Evolutionary conservation across 257 asterid species (phyloP).

Genomic region (Solanum paucissectum): DNA sequence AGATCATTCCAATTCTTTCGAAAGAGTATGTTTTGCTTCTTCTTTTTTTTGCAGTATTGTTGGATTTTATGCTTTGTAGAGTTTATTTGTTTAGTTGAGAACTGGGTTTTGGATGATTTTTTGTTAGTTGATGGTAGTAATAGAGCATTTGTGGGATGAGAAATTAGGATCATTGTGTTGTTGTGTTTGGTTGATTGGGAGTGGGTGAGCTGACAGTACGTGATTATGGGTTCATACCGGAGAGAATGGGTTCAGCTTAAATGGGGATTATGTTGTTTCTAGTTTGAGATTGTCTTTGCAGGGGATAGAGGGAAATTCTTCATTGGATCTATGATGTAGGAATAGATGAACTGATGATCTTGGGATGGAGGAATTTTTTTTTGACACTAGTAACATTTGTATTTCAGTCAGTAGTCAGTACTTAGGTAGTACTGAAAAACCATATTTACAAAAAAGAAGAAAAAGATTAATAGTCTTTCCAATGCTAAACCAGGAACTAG

Average conservation of each 20-base stretch:
- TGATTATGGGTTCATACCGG: background rate
- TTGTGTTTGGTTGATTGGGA: background rate
- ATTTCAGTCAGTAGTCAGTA: no score
- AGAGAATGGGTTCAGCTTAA: background rate
- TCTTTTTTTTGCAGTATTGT: background rate
- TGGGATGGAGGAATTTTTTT: background rate
- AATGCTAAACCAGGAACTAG: no score
- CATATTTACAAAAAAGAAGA: no score
- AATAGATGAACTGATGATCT: background rate
- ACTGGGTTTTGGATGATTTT: background rate
- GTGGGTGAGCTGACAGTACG: background rate
- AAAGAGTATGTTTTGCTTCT: slow-evolving; percentile 37
- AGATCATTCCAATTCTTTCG: slow-evolving; percentile 83
- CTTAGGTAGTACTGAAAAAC: no score
- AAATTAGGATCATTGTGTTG: background rate
- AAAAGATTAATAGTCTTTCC: no score
- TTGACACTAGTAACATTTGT: no score
- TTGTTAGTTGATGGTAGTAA: background rate
- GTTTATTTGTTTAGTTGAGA: background rate
- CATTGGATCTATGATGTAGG: background rate
- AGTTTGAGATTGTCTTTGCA: background rate
- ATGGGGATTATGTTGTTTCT: background rate
- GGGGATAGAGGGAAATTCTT: background rate
- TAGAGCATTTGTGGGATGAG: background rate
- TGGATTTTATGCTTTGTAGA: background rate